Base-by-base conservation (phyloP, 176 grass and related monocot species). In the Phoenix roebelenii region DNA sequence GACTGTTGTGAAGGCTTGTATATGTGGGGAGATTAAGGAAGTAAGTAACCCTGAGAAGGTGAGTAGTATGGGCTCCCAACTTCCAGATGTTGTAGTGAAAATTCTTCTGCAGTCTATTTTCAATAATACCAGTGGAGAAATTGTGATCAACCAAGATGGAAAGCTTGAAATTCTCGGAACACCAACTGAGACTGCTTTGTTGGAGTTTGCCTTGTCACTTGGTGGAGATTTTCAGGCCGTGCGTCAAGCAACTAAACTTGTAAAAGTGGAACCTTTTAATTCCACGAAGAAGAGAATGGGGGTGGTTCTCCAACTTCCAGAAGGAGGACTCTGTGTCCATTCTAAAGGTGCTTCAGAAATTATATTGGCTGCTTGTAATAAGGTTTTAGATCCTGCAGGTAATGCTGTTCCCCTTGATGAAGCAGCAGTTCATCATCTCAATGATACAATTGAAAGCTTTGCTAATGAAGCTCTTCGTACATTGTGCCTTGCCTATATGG, bases 261-360 rank as follows among this genome's bases (percentile, higher is more conserved):
- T 85, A 19, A 98, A 92, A 80, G 62, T 98, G n/a, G 93, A 98
- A 22, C 93, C 93, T 73, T 98, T 98, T 48, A 98, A 91, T 83
- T 92, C 93, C 50, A 76, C 76, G 58, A 92, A 88, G 76, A 98
- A 98, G 75, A 88, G 87, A 69, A 98, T 91, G 93, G 76, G 84
- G 50, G 87, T 98, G 1, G 65, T 98, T 72, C 72, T 98, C 70
- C 74, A 83, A 57, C 77, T 92, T 80, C 75, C 75, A 65, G 82
- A 67, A 78, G 81, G 83, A 70, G 64, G 80, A 16, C 67, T 52
- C 58, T 81, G 87, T 62, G 84, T 84, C 5, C 87, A 92, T 58
- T 82, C 76, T 71, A 98, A 98, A 77, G 93, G 93, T 49, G 93
- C 87, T 55, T 91, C 93, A 61, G 93, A 98, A 92, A 98, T 98